Base-by-base conservation (phyloP, 805 yeast species). In the Nadsonia fulvescens region DNA sequence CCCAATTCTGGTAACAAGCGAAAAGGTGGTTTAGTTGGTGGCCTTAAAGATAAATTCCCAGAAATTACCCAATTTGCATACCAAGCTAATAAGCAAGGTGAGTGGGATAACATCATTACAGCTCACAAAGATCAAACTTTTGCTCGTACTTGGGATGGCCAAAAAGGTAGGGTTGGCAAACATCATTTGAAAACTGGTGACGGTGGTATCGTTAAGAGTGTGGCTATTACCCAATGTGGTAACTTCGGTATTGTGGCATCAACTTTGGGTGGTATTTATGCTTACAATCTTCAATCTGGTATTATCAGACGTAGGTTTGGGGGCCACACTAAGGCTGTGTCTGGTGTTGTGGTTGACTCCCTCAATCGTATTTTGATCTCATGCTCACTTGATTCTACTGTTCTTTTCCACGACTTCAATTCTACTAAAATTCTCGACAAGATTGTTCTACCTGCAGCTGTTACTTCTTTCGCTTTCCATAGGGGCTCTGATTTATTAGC, bases 161-260 rank as follows among this genome's bases (percentile, higher is more conserved):
- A 65, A 35, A 65, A 63, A 32, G 83, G 77, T 35, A 70, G 82
- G 42, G 68, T 82, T 3, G 95, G 95, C 12, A 64, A 73, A 32
- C 66, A 72, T 58, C 57, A 56, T 18, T 54, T 91, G 18, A 47
- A 56, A 3, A 77, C 94, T 1, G 64, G 66, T n/a, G 96, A 89
- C 49, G 70, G 63, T 4, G 81, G 86, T 2, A 42, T 63, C 6
- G 91, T 70, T 6, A 77, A 73, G 43, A 49, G 76, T 15, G 86
- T 81, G 6, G 63, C 76, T 11, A 66, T 86, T 12, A 77, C 95
- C 0, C 76, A 70, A 30, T 89, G 99, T 61, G 98, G 98, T 19
- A 91, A 91, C 48, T 89, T 91, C 49, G 94, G 77, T 1, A 53
- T 86, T 20, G 74, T 91, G 12, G 99, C 96, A 8, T 81, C 95